Evolutionary conservation across 2,329 filamentous ascomycete species (phyloP).

Genomic region (Penicillium sp.): DNA sequence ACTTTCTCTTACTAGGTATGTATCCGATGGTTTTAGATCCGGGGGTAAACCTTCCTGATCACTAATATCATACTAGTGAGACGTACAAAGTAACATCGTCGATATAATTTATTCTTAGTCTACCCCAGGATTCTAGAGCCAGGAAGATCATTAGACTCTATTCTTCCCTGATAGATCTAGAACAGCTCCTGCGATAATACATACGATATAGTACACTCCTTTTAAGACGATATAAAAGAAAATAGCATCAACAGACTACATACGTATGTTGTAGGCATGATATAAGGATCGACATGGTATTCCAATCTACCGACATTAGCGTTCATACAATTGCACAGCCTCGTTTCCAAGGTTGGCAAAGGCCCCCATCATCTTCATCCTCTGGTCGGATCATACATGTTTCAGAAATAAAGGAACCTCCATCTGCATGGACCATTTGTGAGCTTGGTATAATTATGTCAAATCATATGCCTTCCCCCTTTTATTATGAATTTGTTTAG

Average conservation of each 20-base stretch:
- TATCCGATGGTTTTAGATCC: neutral
- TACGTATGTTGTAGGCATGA: neutral
- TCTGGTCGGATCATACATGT: conserved; percentile 5
- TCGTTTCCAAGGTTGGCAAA: neutral
- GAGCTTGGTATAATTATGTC: neutral
- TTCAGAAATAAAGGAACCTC: conserved; percentile 8
- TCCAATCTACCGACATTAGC: conserved; percentile 6
- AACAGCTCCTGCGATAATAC: neutral
- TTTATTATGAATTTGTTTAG: neutral
- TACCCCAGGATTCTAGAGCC: neutral
- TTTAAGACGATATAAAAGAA: neutral
- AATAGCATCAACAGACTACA: neutral
- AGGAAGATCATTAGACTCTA: neutral
- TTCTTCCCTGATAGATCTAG: neutral
- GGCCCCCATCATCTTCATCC: neutral
- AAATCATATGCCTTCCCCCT: neutral
- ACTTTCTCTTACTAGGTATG: neutral
- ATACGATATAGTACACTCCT: neutral
- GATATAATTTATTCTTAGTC: neutral
- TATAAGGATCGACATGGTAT: conserved; percentile 11
- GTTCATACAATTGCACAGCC: conserved; percentile 20
- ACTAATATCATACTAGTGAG: neutral
- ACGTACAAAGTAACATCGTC: neutral
- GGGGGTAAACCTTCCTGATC: neutral
- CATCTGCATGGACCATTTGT: neutral